Evolutionary conservation across 2,329 filamentous ascomycete genomes (phyloP).

Genomic region (Stemphylium beticola): DNA sequence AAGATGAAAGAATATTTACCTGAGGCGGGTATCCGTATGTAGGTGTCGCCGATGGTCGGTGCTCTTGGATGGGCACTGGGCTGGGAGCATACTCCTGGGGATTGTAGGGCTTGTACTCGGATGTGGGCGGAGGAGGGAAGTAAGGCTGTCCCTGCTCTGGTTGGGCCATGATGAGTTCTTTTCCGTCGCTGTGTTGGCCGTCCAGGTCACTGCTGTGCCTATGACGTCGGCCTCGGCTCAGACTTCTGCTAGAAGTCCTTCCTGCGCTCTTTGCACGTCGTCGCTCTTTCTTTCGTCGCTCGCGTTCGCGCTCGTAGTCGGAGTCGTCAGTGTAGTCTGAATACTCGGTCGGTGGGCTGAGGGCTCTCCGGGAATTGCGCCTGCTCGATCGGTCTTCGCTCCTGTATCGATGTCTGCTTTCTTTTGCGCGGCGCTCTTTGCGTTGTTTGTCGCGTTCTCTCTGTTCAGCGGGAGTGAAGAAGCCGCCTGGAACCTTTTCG

Average conservation of each 20-base stretch:
- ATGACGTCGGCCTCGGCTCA: conserved; percentile 37
- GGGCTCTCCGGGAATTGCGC: conserved; percentile 35
- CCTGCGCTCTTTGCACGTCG: conserved; percentile 38
- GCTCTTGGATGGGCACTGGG: conserved; percentile 21
- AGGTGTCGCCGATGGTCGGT: conserved; percentile 31
- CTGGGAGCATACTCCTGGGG: conserved; percentile 42
- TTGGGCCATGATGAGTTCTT: conserved; percentile 31
- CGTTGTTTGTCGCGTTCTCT: conserved; percentile 32
- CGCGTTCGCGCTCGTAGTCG: conserved; percentile 37
- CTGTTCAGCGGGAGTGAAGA: conserved; percentile 42
- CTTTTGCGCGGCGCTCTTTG: conserved; percentile 23
- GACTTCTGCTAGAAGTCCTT: conserved; percentile 30
- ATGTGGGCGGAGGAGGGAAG: conserved; percentile 42
- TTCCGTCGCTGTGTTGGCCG: conserved; percentile 28
- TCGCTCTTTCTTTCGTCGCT: conserved; percentile 29
- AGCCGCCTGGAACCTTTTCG: conserved; percentile 47
- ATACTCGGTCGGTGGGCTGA: conserved; percentile 34
- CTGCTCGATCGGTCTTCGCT: conserved; percentile 22
- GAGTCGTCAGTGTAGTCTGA: conserved; percentile 40
- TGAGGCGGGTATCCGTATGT: conserved; percentile 41
- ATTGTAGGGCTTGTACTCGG: conserved; percentile 46
- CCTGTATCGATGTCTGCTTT: conserved; percentile 22
- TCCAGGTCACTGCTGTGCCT: conserved; percentile 33
- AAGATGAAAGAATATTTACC: conserved; percentile 46
- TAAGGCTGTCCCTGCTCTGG: conserved; percentile 36